phyloP scores from a whole-genome alignment of 768 basidiomycete genomes.

The Mycena galericulata region DNA sequence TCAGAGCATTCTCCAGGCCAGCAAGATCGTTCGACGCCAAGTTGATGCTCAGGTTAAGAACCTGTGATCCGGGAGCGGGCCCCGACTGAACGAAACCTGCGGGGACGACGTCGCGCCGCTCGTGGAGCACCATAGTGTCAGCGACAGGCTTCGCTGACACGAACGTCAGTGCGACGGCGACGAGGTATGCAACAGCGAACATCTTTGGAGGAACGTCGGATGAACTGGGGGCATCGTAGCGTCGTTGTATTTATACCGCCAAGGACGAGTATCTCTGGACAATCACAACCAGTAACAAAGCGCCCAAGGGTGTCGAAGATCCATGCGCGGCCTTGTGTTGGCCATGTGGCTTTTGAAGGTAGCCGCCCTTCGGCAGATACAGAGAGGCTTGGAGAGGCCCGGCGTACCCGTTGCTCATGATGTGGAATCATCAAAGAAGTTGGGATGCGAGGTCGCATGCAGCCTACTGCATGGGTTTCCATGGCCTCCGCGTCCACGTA shows the following conservation, averaged over 20 bases:
- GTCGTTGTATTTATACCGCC: constrained; percentile 17
- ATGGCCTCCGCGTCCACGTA: not conserved
- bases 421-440: constrained; percentile 16
- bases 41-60: constrained; percentile 45
- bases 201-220: constrained; percentile 16
- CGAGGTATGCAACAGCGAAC: constrained; percentile 30
- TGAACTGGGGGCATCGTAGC: not conserved
- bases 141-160: constrained; percentile 32
- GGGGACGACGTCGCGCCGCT: constrained; percentile 10
- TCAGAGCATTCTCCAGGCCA: constrained; percentile 44
- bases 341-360: constrained; percentile 19
- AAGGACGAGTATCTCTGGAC: constrained; percentile 10
- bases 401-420: not conserved
- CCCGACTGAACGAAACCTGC: constrained; percentile 13
- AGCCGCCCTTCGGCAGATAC: not conserved
- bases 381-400: not conserved
- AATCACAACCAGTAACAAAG: constrained; percentile 1
- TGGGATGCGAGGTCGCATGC: too few species aligned
- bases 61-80: not conserved
- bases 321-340: constrained; percentile 19
- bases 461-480: not conserved
- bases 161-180: constrained; percentile 26
- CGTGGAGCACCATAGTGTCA: constrained; percentile 19
- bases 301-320: too few species aligned
- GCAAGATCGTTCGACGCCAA: constrained; percentile 28